Evolutionary conservation across 768 basidiomycete species (phyloP).

Genomic region (Agaricus sinodeliciosus): DNA sequence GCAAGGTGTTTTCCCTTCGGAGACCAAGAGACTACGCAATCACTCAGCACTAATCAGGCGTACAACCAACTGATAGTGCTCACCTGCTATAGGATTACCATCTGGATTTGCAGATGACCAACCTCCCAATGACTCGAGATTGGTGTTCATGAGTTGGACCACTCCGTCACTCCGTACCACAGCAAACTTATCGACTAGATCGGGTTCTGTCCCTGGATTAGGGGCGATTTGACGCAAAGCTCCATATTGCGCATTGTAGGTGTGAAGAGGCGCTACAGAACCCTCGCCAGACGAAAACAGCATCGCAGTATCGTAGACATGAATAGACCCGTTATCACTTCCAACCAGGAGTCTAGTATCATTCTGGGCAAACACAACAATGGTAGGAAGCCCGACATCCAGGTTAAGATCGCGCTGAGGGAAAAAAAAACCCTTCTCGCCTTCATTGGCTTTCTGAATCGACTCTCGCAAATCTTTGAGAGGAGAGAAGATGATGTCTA

Average conservation of each 20-base stretch:
- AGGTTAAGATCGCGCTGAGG: conserved; percentile 46
- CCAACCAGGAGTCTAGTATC: conserved; percentile 58
- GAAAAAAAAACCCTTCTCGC: conserved; percentile 32
- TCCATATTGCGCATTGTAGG: conserved; percentile 37
- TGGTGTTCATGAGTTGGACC: conserved; percentile 58
- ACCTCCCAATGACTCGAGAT: conserved; percentile 50
- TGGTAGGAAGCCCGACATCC: conserved; percentile 38
- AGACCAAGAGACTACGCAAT: conserved; percentile 68
- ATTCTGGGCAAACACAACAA: conserved; percentile 49
- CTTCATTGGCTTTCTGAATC: conserved; percentile 36
- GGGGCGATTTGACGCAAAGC: conserved; percentile 49
- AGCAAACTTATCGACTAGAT: conserved; percentile 52
- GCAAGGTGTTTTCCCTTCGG: conserved; percentile 84
- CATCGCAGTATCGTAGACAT: conserved; percentile 49
- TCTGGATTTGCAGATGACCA: conserved; percentile 39
- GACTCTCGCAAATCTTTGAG: conserved; percentile 54
- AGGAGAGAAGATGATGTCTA: conserved; percentile 59
- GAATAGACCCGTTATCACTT: conserved; percentile 50
- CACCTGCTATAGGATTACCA: conserved; percentile 53
- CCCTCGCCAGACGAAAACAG: conserved; percentile 41
- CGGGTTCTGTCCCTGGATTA: conserved; percentile 53
- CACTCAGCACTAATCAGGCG: neutral
- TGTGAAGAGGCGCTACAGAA: conserved; percentile 40
- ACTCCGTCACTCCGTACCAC: conserved; percentile 37
- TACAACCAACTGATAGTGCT: conserved; percentile 17